Evolutionary conservation across 1,139 yeast genomes (phyloP).

Genomic region (Sugiyamaella neomexicana): DNA sequence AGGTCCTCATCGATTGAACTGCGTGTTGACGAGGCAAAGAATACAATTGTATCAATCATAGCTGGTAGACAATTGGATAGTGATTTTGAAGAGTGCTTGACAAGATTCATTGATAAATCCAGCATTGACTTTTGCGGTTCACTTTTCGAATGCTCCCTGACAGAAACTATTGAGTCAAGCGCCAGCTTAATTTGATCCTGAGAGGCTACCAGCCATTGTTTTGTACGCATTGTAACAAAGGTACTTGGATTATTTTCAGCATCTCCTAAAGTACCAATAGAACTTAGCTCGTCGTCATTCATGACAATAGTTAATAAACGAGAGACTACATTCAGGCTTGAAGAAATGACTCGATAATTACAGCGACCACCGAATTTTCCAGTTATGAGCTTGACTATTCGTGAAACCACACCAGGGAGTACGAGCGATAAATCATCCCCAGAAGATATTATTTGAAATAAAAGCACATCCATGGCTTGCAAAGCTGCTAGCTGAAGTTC

Average conservation of each 20-base stretch:
- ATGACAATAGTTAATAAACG: slow-evolving; percentile 43
- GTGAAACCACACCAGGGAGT: slow-evolving; percentile 59
- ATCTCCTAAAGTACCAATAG: slow-evolving; percentile 9
- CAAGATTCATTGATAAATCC: slow-evolving; percentile 36
- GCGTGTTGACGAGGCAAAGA: slow-evolving; percentile 22
- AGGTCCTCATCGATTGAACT: neutral
- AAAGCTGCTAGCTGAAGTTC: slow-evolving; percentile 44
- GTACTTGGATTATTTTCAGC: neutral
- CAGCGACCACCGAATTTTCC: slow-evolving; percentile 41
- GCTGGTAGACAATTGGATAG: slow-evolving; percentile 42
- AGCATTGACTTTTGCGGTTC: slow-evolving; percentile 41
- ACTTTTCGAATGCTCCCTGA: slow-evolving; percentile 35
- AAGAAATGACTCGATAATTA: slow-evolving; percentile 46
- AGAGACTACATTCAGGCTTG: slow-evolving; percentile 40
- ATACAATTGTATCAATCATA: slow-evolving; percentile 37
- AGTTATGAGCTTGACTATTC: slow-evolving; percentile 46
- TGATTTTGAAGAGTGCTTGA: slow-evolving; percentile 39
- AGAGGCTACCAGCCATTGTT: slow-evolving; percentile 65
- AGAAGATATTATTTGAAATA: slow-evolving; percentile 42
- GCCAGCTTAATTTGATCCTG: slow-evolving; percentile 54
- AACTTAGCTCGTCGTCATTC: slow-evolving; percentile 39
- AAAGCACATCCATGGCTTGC: slow-evolving; percentile 41
- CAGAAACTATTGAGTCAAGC: slow-evolving; percentile 28
- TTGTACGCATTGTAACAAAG: slow-evolving; percentile 43
- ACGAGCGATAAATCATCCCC: slow-evolving; percentile 56